phyloP scores from a whole-genome alignment of 1,139 yeast species.

The Blastobotrys capitulatus region DNA sequence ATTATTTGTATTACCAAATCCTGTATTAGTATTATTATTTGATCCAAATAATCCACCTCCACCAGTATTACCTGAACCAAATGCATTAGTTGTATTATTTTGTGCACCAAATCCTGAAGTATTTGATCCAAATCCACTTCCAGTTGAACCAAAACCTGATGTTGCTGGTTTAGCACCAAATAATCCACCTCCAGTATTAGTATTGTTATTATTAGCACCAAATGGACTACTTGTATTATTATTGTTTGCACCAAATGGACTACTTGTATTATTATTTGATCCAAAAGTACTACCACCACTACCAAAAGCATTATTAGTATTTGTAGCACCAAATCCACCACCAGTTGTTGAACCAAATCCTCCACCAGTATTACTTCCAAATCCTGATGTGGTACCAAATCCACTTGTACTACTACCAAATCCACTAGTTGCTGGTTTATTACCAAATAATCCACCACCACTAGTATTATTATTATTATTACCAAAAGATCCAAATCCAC shows the following conservation, averaged over 20 bases:
- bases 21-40: background rate
- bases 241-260: conserved; percentile 22
- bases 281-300: conserved; percentile 29
- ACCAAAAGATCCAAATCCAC: conserved; percentile 15
- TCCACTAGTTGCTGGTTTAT: conserved; percentile 13
- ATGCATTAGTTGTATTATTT: background rate
- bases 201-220: conserved; percentile 9
- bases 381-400: background rate
- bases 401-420: background rate
- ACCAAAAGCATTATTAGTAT: conserved; percentile 9
- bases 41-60: conserved; percentile 25
- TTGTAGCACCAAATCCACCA: conserved; percentile 17
- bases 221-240: conserved; percentile 20
- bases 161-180: conserved; percentile 12
- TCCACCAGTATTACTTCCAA: background rate
- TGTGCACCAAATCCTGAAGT: conserved; percentile 2
- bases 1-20: conserved; percentile 1
- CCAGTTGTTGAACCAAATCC: conserved; percentile 12
- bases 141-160: conserved; percentile 14
- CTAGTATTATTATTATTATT: conserved; percentile 16
- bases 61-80: background rate
- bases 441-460: conserved; percentile 28
- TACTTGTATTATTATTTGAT: conserved; percentile 14
- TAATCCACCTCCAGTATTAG: conserved; percentile 23
- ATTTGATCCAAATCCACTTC: conserved; percentile 19